Base-by-base conservation (phyloP, 352 stramenopile species). In the Pseudoperonospora humuli region DNA sequence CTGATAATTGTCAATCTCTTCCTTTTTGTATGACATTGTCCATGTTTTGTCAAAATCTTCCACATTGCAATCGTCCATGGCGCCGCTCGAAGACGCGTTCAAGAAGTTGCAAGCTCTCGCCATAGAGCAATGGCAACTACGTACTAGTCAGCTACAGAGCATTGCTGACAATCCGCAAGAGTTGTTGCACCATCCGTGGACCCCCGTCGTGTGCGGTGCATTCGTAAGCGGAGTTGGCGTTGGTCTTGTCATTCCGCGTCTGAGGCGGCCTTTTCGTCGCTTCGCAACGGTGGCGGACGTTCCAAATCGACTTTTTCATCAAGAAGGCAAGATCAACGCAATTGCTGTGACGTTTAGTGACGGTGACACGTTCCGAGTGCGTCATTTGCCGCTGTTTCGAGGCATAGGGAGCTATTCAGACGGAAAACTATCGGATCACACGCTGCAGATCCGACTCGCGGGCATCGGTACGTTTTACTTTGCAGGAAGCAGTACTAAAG, bases 261-360 rank as follows among this genome's bases (percentile, higher is more conserved):
- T 91, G 35, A 67, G 65, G 14, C 74, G 72, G 49, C 69, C 74
- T 7, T 88, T 91, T 53, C 73, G 74, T 6, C 67, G 75, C 9
- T 88, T 82, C 37, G 50, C 59, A 47, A 93, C 78, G 2, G 80
- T 90, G 23, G 78, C 86, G 13, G 78, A 94, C 58, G 65, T 94
- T 34, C 83, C 83, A 19, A 68, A 70, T 35, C 59, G 50, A 38
- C 71, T 78, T 31, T 92, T 94, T 64, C 48, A 84, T 31, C 27
- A 85, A 6, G 63, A 89, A 41, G 60, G 55, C 17, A 57, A 67
- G 21, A 53, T 94, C 34, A 51, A 57, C 3, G 83, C 70, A 8
- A 43, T 63, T 4, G 64, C 64, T 27, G 67, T 88, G 21, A 78
- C 50, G 36, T 62, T 79, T 43, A 86, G 73, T 17, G 83, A 95